Evolutionary conservation across 352 stramenopile species (phyloP).

Genomic region (Phytophthora citricola): DNA sequence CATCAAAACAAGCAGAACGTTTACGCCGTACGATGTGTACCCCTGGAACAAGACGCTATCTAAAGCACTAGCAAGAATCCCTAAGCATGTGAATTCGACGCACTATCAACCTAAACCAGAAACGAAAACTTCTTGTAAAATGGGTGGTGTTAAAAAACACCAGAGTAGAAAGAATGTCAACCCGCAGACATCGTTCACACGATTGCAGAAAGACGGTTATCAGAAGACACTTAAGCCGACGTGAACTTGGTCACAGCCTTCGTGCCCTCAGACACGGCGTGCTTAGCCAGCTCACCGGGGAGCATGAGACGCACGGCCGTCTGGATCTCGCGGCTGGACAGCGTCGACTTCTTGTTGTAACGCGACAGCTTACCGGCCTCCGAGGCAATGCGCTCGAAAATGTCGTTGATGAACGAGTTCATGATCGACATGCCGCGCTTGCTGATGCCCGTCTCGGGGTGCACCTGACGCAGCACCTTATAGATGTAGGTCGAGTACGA

Average conservation of each 20-base stretch:
- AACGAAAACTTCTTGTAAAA: conserved; percentile 22
- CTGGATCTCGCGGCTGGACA: conserved; percentile 97
- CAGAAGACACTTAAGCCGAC: conserved; percentile 68
- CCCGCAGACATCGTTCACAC: background rate
- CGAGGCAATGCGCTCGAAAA: conserved; percentile 98
- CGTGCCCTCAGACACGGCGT: conserved; percentile 97
- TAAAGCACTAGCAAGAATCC: too few relatives aligned
- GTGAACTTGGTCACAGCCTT: conserved; percentile 96
- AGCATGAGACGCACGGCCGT: conserved; percentile 96
- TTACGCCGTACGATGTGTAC: too few relatives aligned
- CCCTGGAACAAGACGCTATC: too few relatives aligned
- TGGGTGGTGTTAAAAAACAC: conserved; percentile 65
- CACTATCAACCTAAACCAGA: too few relatives aligned
- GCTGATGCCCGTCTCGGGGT: conserved; percentile 97
- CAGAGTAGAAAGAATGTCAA: conserved; percentile 24
- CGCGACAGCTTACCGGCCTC: conserved; percentile 96
- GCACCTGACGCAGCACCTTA: conserved; percentile 95
- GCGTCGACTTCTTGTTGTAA: conserved; percentile 99
- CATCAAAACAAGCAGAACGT: too few relatives aligned
- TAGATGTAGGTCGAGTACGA: conserved; percentile 94
- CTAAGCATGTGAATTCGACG: too few relatives aligned
- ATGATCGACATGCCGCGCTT: conserved; percentile 99
- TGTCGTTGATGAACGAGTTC: conserved; percentile 99
- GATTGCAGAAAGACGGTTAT: conserved; percentile 5
- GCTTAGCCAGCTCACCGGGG: conserved; percentile 97